Evolutionary conservation across 495 filamentous ascomycete genomes (phyloP).

Genomic region (Daldinia decipiens): DNA sequence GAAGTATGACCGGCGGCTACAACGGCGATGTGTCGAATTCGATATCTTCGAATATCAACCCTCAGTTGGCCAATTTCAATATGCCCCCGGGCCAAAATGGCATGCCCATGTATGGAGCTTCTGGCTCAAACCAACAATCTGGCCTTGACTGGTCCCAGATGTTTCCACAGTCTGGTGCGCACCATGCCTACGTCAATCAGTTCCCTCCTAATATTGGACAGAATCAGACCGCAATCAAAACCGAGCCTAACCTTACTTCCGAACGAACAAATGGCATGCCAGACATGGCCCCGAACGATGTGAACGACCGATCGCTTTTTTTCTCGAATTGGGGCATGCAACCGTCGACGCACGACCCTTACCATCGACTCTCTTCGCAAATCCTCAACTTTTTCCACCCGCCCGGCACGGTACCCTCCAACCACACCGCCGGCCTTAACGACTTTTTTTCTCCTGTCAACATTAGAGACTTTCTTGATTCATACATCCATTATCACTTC

Average conservation of each 20-base stretch:
- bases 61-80: slow-evolving; percentile 65
- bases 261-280: slow-evolving; percentile 54
- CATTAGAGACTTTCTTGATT: slow-evolving; percentile 69
- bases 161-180: slow-evolving; percentile 72
- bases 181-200: slow-evolving; percentile 68
- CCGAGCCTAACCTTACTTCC: slow-evolving; percentile 56
- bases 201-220: slow-evolving; percentile 67
- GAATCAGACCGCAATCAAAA: slow-evolving; percentile 64
- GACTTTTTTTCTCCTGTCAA: slow-evolving; percentile 66
- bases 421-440: slow-evolving; percentile 55
- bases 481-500: slow-evolving; percentile 70
- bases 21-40: slow-evolving; percentile 61
- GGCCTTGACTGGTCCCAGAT: slow-evolving; percentile 75
- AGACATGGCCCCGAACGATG: slow-evolving; percentile 54
- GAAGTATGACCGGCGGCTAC: slow-evolving; percentile 64
- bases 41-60: slow-evolving; percentile 66
- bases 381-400: slow-evolving; percentile 67
- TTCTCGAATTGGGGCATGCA: slow-evolving; percentile 56
- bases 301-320: slow-evolving; percentile 49
- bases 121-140: slow-evolving; percentile 55
- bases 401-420: slow-evolving; percentile 49
- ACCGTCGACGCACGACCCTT: slow-evolving; percentile 57
- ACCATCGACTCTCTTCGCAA: slow-evolving; percentile 61
- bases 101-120: slow-evolving; percentile 62
- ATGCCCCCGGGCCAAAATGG: slow-evolving; percentile 63